Base-by-base conservation (phyloP, 768 basidiomycete genomes). In the Imleria badia region DNA sequence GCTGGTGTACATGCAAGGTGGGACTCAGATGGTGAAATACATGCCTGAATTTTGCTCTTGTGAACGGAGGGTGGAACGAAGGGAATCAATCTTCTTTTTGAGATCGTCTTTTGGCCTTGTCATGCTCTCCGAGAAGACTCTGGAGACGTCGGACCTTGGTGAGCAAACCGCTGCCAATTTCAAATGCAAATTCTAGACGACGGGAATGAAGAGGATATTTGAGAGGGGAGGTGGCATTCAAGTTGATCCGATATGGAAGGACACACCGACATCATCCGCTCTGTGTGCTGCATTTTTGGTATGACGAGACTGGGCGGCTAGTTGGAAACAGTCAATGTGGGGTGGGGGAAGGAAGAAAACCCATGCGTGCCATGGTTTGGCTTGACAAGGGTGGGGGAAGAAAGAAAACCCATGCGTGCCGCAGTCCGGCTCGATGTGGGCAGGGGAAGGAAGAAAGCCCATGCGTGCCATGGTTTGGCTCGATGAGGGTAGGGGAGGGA, bases 61-160 rank as follows among this genome's bases (percentile, higher is more conserved):
- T 45, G 85, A 78, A 59, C 83, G 78, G n/a, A 95, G 80, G 15
- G 87, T 86, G 20, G 80, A 79, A 36, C 85, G 77, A 49, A 95
- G 79, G 41, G 76, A 79, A 63, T 97, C 94, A 12, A 91, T 76
- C 10, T 83, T 82, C 70, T 84, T 84, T 57, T 92, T 90, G 55
- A 94, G 78, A 63, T 91, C 89, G 55, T 96, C 93, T 70, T 89
- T 91, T 84, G 19, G 89, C 90, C 71, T 94, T 93, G 72, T 98
- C 95, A 48, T 93, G 83, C 72, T 98, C 96, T 15, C 82, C 89
- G 39, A 98, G 82, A 54, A 98, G 79, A 54, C 87, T 88, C 66
- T 98, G 96, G 38, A 98, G 78, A 39, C 96, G 81, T 42, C 95
- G 80, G 43, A 98, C 93, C 74, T 98, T 96, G 9, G 89, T 89